Evolutionary conservation across 495 filamentous ascomycete genomes (phyloP).

Genomic region (Viridothelium virens): DNA sequence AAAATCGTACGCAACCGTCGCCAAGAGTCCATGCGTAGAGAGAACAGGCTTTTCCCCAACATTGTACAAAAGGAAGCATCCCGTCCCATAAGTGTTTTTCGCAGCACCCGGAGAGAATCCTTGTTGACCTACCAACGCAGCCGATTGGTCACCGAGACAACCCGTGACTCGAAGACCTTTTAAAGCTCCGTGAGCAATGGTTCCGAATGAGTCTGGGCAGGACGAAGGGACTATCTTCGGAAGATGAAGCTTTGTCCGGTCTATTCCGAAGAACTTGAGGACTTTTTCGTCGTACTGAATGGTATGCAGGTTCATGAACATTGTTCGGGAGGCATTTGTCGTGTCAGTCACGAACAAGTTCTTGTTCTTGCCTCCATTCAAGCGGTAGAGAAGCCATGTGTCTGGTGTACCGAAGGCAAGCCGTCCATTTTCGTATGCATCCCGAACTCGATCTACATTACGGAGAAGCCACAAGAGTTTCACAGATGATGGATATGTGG

Average conservation of each 20-base stretch:
- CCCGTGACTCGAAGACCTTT: conserved; percentile 70
- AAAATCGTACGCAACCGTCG: conserved; percentile 84
- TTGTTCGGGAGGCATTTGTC: conserved; percentile 88
- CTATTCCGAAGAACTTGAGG: conserved; percentile 72
- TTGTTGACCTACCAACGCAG: conserved; percentile 82
- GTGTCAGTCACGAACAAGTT: conserved; percentile 73
- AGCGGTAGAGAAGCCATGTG: conserved; percentile 78
- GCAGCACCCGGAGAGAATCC: conserved; percentile 76
- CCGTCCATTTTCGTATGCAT: conserved; percentile 69
- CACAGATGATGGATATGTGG: conserved; percentile 85
- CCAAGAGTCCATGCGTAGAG: conserved; percentile 75
- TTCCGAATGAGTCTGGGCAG: conserved; percentile 68
- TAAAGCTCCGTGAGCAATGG: conserved; percentile 56
- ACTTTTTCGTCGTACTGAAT: conserved; percentile 75
- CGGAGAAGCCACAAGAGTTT: conserved; percentile 78
- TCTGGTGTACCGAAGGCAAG: conserved; percentile 85
- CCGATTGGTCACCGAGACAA: conserved; percentile 84
- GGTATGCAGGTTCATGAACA: conserved; percentile 89
- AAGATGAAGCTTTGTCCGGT: conserved; percentile 62
- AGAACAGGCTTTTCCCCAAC: conserved; percentile 82
- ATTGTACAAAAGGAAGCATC: conserved; percentile 89
- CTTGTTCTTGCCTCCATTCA: conserved; percentile 68
- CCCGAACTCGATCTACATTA: conserved; percentile 59
- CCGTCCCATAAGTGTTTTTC: conserved; percentile 93
- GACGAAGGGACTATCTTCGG: conserved; percentile 83